These are phyloP conservation scores for Serendipita sp. DNA, from an alignment of 768 basidiomycete species.

Conservation along the genomic window DNA sequence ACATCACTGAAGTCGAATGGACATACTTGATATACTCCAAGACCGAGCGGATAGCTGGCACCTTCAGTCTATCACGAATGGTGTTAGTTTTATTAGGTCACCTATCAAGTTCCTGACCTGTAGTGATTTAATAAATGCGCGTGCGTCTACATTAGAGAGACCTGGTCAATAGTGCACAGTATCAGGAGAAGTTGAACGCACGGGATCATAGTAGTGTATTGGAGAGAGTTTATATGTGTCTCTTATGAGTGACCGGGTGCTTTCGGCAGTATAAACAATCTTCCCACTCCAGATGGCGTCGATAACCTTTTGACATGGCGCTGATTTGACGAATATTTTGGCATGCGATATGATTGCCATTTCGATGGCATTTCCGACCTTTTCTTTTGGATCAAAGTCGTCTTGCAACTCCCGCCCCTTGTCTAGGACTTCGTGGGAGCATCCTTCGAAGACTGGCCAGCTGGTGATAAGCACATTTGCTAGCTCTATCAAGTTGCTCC, in stretches of 20 bases:
- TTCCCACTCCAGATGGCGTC: conserved; percentile 72
- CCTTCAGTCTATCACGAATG: conserved; percentile 51
- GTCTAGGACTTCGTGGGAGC: conserved; percentile 40
- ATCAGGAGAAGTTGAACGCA: background rate
- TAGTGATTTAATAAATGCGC: conserved; percentile 94
- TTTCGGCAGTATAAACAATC: conserved; percentile 83
- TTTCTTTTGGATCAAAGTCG: conserved; percentile 49
- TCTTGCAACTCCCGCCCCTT: conserved; percentile 49
- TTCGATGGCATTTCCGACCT: conserved; percentile 85
- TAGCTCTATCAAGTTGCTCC: conserved; percentile 51
- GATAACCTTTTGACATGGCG: conserved; percentile 82
- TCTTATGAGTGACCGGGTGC: conserved; percentile 75
- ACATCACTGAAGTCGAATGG: background rate
- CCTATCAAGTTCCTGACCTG: conserved; percentile 34
- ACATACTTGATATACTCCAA: conserved; percentile 75
- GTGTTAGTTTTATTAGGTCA: background rate
- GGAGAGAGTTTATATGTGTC: conserved; percentile 90
- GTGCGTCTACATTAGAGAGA: conserved; percentile 33
- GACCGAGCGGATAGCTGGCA: conserved; percentile 79
- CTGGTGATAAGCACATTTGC: conserved; percentile 57
- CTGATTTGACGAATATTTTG: conserved; percentile 78
- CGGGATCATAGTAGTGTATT: conserved; percentile 83
- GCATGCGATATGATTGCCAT: conserved; percentile 79
- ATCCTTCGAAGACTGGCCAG: conserved; percentile 70
- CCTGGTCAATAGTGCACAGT: background rate